Percentiles rank a stretch among this genome's conserved stretches.
phyloP scores from a whole-genome alignment of 2,329 filamentous ascomycete species.

The Sarocladium strictum region DNA sequence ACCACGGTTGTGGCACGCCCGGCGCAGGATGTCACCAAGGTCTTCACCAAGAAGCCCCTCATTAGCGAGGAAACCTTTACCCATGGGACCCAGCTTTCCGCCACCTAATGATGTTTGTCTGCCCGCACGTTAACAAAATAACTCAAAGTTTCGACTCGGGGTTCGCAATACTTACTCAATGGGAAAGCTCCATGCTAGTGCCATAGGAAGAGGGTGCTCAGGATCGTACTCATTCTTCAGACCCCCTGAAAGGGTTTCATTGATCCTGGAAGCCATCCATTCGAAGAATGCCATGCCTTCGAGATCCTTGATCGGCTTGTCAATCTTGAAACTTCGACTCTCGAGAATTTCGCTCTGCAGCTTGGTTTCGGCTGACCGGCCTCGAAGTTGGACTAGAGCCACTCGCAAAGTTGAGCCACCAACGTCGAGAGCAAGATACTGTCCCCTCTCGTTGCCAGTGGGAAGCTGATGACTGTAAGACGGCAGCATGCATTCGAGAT shows the following conservation, averaged over 20 bases:
- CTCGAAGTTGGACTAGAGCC: constrained; percentile 54
- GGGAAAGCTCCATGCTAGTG: constrained; percentile 64
- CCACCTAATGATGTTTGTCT: constrained; percentile 59
- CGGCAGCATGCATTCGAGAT: constrained; percentile 56
- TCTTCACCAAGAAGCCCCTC: constrained; percentile 53
- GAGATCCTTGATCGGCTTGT: constrained; percentile 47
- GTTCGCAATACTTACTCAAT: constrained; percentile 50
- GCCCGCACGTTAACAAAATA: constrained; percentile 17
- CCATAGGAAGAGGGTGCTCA: constrained; percentile 47
- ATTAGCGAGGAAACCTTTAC: constrained; percentile 58
- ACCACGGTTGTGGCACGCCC: constrained; percentile 43
- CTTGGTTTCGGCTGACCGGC: constrained; percentile 30
- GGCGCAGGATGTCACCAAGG: constrained; percentile 51
- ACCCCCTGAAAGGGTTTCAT: constrained; percentile 45
- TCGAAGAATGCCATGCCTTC: constrained; percentile 57
- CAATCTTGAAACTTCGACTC: constrained; percentile 52
- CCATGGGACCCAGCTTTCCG: constrained; percentile 56
- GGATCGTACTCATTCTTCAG: constrained; percentile 28
- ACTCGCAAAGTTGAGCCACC: constrained; percentile 63
- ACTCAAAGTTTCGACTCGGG: neutral
- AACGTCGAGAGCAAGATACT: constrained; percentile 60
- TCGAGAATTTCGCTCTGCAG: constrained; percentile 46
- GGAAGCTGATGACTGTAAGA: constrained; percentile 62
- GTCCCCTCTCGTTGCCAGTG: constrained; percentile 51
- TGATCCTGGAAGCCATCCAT: constrained; percentile 60